Evolutionary conservation across 164 flowering plant species (phyloP).

Genomic region (Litsea cubeba): DNA sequence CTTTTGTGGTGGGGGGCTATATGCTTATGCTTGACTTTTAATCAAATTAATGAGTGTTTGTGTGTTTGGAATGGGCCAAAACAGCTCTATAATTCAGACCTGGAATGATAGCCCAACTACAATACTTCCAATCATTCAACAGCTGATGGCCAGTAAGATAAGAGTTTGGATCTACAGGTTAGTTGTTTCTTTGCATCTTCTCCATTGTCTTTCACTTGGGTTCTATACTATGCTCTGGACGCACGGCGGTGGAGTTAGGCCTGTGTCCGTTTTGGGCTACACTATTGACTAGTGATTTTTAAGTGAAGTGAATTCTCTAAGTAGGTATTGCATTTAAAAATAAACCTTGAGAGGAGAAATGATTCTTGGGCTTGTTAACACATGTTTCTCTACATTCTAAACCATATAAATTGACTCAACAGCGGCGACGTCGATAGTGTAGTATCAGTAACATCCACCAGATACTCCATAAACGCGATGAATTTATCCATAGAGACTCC

Average conservation of each 20-base stretch:
- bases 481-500: constrained; percentile 15
- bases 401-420: neutral
- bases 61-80: neutral
- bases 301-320: too few species aligned
- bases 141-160: constrained; percentile 28
- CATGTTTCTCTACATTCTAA: neutral
- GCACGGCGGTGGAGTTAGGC: too few species aligned
- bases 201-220: too few species aligned
- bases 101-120: constrained; percentile 31
- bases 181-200: neutral
- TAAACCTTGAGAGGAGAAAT: neutral
- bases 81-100: neutral
- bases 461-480: constrained; percentile 26
- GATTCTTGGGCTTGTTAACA: neutral
- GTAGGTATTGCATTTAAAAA: too few species aligned
- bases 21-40: neutral
- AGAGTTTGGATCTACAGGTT: constrained; percentile 40
- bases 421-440: constrained; percentile 39
- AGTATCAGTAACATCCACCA: constrained; percentile 29
- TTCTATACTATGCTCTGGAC: too few species aligned
- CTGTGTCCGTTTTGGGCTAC: too few species aligned
- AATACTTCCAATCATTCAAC: constrained; percentile 24
- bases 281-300: too few species aligned
- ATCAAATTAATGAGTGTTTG: too few species aligned
- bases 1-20: too few species aligned